These are phyloP conservation scores for Rhodomyrtus tomentosa DNA, from an alignment of 345 rosid species.

Conservation along the genomic window DNA sequence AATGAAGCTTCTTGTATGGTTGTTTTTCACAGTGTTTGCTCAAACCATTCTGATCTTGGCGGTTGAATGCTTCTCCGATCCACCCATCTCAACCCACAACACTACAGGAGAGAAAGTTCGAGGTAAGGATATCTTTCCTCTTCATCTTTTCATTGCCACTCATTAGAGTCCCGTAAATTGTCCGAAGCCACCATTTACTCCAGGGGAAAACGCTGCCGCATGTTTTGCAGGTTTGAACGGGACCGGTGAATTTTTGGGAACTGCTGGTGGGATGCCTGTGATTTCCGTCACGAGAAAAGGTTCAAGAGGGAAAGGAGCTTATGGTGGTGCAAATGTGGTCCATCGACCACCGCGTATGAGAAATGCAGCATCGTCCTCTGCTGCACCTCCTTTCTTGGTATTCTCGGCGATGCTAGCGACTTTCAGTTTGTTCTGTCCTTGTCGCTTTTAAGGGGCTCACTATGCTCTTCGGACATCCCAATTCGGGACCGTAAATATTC, in stretches of 20 bases:
- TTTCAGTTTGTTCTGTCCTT: background rate
- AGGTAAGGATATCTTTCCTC: slow-evolving; percentile 4
- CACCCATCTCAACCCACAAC: background rate
- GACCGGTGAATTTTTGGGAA: background rate
- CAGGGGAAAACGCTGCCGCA: background rate
- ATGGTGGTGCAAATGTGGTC: slow-evolving; percentile 13
- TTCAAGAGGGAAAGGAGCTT: slow-evolving; percentile 16
- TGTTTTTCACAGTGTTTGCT: slow-evolving; percentile 7
- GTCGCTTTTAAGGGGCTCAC: background rate
- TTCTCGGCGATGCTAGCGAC: background rate
- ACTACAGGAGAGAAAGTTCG: background rate
- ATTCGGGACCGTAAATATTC: background rate
- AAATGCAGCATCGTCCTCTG: slow-evolving; percentile 3
- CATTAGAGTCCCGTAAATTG: background rate
- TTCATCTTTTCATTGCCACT: background rate
- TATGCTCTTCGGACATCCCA: background rate
- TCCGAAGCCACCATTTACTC: background rate
- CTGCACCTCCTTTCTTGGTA: background rate
- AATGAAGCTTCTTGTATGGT: slow-evolving; percentile 5
- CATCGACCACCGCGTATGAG: slow-evolving; percentile 2
- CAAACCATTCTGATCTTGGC: background rate
- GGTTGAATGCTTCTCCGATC: background rate
- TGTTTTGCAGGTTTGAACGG: slow-evolving; percentile 3
- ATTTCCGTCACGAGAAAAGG: background rate
- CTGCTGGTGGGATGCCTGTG: background rate